phyloP scores from a whole-genome alignment of 2,329 filamentous ascomycete species.

The Botrytis cinerea region DNA sequence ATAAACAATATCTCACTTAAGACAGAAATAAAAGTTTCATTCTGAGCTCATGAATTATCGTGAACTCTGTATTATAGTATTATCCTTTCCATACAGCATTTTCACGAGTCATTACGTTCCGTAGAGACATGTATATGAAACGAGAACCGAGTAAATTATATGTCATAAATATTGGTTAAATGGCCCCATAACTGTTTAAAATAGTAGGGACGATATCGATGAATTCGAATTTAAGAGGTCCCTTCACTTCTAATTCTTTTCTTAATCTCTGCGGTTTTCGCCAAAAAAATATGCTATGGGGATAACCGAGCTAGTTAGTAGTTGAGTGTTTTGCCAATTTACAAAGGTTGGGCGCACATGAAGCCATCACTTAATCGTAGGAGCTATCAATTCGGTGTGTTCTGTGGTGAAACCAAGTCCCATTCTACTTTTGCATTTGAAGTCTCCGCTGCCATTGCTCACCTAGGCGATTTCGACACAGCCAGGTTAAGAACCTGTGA shows the following conservation, averaged over 20 bases:
- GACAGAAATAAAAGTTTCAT: background rate
- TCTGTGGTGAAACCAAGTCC: background rate
- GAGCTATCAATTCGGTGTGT: background rate
- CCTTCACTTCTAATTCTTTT: background rate
- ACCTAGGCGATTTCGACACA: background rate
- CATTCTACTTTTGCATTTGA: background rate
- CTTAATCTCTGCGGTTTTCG: background rate
- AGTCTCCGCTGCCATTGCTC: background rate
- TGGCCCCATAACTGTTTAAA: background rate
- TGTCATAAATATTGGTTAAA: background rate
- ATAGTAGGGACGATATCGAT: background rate
- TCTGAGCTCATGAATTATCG: background rate
- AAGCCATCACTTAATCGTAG: background rate
- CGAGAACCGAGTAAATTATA: fast-evolving
- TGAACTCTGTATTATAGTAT: background rate
- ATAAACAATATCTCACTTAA: background rate
- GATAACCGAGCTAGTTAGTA: background rate
- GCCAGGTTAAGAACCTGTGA: fast-evolving
- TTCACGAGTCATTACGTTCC: background rate
- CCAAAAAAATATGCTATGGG: background rate
- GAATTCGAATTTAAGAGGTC: background rate
- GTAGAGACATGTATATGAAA: background rate
- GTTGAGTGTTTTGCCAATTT: background rate
- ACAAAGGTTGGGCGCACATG: background rate
- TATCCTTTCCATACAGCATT: background rate